A percentile compares a stretch with the other conserved stretches of the same genome.
Conservation (phyloP, 2,329 filamentous ascomycete genomes). For the Hyphodiscus sp. region DNA sequence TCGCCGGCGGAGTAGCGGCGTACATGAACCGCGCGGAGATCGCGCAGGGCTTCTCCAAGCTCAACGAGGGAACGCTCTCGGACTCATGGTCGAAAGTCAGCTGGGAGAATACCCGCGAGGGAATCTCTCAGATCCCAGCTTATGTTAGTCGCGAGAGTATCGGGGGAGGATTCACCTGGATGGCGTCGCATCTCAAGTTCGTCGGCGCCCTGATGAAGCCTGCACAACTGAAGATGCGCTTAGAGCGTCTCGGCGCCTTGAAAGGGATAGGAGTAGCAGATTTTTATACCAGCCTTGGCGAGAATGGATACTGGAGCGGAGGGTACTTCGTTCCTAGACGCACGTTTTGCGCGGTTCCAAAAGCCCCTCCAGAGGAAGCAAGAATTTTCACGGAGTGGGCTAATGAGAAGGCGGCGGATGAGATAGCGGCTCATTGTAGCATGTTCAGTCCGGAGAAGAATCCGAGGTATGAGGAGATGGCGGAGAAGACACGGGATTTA, state of each 20-base stretch:
- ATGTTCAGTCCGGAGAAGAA: conserved; percentile 25
- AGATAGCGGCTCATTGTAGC: conserved; percentile 24
- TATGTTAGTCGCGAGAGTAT: conserved; percentile 53
- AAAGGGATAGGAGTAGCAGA: conserved; percentile 64
- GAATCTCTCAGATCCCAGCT: conserved; percentile 42
- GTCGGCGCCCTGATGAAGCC: conserved; percentile 72
- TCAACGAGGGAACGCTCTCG: conserved; percentile 22
- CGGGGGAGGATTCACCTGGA: conserved; percentile 68
- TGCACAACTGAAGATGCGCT: conserved; percentile 61
- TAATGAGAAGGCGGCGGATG: conserved; percentile 20
- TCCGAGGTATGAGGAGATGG: conserved; percentile 17
- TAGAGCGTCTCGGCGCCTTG: conserved; percentile 55
- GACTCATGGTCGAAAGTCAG: conserved; percentile 31
- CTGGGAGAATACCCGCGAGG: conserved; percentile 28
- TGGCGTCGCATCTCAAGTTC: conserved; percentile 78
- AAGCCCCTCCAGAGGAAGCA: conserved; percentile 4
- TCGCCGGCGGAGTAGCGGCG: conserved; percentile 72
- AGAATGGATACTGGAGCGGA: conserved; percentile 58
- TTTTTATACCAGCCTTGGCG: conserved; percentile 70
- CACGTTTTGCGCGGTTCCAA: conserved; percentile 71
- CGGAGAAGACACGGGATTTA: conserved; percentile 9
- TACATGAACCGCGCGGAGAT: conserved; percentile 73
- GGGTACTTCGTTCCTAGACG: conserved; percentile 58
- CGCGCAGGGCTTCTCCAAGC: conserved; percentile 38
- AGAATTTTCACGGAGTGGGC: conserved; percentile 16